phyloP scores from a whole-genome alignment of 306 rosid genomes.

The Dicorynia guianensis region DNA sequence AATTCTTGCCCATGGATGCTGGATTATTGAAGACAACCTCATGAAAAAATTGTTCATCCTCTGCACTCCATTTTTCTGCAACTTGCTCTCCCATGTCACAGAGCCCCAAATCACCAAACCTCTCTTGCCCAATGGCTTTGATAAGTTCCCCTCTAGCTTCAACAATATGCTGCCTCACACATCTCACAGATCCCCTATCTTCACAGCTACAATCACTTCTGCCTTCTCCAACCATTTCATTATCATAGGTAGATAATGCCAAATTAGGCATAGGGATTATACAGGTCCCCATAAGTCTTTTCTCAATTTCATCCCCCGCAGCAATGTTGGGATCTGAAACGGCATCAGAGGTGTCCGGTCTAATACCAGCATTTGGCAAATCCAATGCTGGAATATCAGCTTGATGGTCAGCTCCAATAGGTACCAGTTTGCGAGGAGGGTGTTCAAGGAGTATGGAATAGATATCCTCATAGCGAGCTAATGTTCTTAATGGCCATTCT shows the following conservation, averaged over 20 bases:
- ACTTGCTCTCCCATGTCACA: constrained; percentile 75
- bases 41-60: constrained; percentile 71
- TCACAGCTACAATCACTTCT: constrained; percentile 75
- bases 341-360: constrained; percentile 31
- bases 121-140: constrained; percentile 54
- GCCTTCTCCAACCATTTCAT: constrained; percentile 60
- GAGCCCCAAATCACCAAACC: constrained; percentile 53
- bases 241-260: constrained; percentile 35
- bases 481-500: constrained; percentile 64
- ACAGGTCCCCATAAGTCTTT: constrained; percentile 67
- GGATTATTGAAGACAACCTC: constrained; percentile 71
- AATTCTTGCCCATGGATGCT: constrained; percentile 65
- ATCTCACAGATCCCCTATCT: constrained; percentile 65
- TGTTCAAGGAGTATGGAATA: constrained; percentile 68
- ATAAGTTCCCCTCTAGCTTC: constrained; percentile 66
- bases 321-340: constrained; percentile 39
- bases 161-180: constrained; percentile 70
- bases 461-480: constrained; percentile 65
- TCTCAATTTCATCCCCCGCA: constrained; percentile 47
- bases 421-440: constrained; percentile 71
- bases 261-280: constrained; percentile 77
- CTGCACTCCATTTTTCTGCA: constrained; percentile 70
- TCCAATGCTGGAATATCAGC: constrained; percentile 72
- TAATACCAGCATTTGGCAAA: constrained; percentile 17
- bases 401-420: constrained; percentile 77